Percentiles rank a stretch among this genome's conserved stretches.
These are phyloP conservation scores for Entomortierella chlamydospora DNA, from an alignment of 192 early-diverging fungal genomes.

Conservation along the genomic window DNA sequence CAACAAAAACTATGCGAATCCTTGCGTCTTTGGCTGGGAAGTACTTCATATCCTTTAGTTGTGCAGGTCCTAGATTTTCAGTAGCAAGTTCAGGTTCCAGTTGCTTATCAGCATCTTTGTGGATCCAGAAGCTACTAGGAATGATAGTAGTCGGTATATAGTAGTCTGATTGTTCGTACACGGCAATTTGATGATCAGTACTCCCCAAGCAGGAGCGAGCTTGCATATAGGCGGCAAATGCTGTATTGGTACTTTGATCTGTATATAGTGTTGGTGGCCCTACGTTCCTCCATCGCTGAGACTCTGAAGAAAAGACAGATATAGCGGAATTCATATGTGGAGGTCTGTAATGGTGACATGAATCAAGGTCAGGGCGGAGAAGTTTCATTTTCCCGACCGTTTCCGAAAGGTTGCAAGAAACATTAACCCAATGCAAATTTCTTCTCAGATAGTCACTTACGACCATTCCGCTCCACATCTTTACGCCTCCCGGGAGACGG, in stretches of 20 bases:
- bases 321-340: neutral
- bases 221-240: constrained; percentile 32
- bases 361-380: neutral
- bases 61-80: constrained; percentile 1
- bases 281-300: constrained; percentile 23
- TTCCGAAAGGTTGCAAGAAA: too few species aligned
- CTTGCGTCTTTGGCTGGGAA: constrained; percentile 5
- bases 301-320: too few species aligned
- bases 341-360: neutral
- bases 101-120: neutral
- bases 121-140: constrained; percentile 11
- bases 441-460: neutral
- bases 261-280: constrained; percentile 17
- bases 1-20: constrained; percentile 22
- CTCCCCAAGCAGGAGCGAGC: neutral
- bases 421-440: neutral
- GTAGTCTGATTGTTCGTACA: constrained; percentile 19
- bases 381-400: too few species aligned
- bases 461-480: constrained; percentile 11
- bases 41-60: constrained; percentile 30
- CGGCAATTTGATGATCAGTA: constrained; percentile 11
- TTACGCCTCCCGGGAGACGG: neutral
- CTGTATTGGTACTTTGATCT: neutral
- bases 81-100: neutral
- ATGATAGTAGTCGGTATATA: constrained; percentile 20